Conservation (phyloP, 2,329 filamentous ascomycete species). For the Paracamarosporium sp. region DNA sequence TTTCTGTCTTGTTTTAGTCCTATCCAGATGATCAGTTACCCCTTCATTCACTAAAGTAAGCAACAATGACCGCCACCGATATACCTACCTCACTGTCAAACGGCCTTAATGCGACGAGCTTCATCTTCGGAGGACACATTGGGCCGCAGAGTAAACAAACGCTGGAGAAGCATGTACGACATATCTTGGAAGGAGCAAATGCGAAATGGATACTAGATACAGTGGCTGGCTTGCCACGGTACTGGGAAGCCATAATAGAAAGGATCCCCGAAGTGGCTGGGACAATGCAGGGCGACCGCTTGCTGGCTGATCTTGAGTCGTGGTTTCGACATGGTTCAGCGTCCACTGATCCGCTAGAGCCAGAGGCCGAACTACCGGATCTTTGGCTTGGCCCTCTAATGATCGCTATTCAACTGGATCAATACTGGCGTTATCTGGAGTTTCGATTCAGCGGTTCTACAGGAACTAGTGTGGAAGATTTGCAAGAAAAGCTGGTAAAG, state of each 20-base stretch:
- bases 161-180: neutral
- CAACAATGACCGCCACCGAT: neutral
- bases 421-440: slow-evolving; percentile 38
- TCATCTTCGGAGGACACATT: slow-evolving; percentile 3
- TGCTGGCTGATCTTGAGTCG: slow-evolving; percentile 4
- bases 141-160: neutral
- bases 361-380: slow-evolving; percentile 23
- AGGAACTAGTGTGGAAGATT: no score
- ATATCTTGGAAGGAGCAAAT: neutral
- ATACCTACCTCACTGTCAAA: neutral
- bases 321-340: slow-evolving; percentile 6
- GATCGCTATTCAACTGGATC: slow-evolving; percentile 46
- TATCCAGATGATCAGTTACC: no score
- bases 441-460: neutral
- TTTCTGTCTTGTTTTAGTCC: no score
- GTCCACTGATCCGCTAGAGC: neutral
- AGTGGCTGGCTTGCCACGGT: slow-evolving; percentile 7
- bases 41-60: no score
- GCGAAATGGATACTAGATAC: slow-evolving; percentile 9
- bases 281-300: neutral
- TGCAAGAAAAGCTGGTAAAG: neutral
- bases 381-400: slow-evolving; percentile 48
- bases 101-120: neutral
- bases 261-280: slow-evolving; percentile 6
- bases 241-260: slow-evolving; percentile 5